phyloP scores from a whole-genome alignment of 2,329 filamentous ascomycete genomes.

The Colletotrichum sp. region DNA sequence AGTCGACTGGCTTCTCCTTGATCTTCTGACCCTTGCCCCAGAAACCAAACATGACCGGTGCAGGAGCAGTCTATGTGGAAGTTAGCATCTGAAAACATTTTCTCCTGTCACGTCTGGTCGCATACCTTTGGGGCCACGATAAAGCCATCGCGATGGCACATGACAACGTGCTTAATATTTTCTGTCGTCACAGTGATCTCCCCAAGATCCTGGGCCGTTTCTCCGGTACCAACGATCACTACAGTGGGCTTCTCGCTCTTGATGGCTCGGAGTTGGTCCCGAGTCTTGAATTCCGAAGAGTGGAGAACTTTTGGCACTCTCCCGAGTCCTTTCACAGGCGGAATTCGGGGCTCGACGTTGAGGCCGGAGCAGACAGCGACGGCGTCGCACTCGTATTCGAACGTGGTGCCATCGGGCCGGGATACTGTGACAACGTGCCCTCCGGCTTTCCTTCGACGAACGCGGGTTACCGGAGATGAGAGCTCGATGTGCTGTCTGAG shows the following conservation, averaged over 20 bases:
- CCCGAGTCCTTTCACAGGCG: conserved; percentile 43
- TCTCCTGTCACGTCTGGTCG: no score
- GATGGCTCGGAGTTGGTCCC: conserved; percentile 43
- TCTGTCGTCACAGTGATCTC: conserved; percentile 48
- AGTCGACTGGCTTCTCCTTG: conserved; percentile 47
- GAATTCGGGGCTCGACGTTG: conserved; percentile 44
- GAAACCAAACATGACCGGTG: conserved; percentile 13
- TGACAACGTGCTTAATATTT: conserved; percentile 42
- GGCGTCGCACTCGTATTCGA: conserved; percentile 41
- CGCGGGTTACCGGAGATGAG: conserved; percentile 32
- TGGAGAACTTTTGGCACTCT: conserved; percentile 42
- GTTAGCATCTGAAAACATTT: neutral
- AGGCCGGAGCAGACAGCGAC: conserved; percentile 51
- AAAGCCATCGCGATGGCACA: conserved; percentile 53
- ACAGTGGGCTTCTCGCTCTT: conserved; percentile 36
- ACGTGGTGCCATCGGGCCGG: neutral
- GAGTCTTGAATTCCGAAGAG: conserved; percentile 47
- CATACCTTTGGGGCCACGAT: conserved; percentile 49
- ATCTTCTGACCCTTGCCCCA: neutral
- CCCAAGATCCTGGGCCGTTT: conserved; percentile 50
- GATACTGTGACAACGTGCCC: conserved; percentile 5
- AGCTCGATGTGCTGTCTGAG: conserved; percentile 43
- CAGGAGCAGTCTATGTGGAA: conserved; percentile 2
- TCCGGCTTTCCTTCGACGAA: conserved; percentile 19
- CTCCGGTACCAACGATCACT: conserved; percentile 49